Conservation (phyloP, 306 rosid genomes). For the Ceratonia siliqua region DNA sequence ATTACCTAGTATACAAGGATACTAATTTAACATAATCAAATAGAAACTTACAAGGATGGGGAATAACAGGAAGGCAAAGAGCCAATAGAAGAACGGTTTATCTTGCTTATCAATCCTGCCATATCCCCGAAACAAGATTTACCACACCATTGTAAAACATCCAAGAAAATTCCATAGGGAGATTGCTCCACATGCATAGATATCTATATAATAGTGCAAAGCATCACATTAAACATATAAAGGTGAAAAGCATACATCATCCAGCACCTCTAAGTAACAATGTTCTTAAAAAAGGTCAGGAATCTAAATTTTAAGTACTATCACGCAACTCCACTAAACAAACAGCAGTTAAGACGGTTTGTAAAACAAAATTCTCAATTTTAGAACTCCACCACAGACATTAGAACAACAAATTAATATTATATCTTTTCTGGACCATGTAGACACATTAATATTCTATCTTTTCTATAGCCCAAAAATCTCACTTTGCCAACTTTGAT, state of each 20-base stretch:
- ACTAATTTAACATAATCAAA: slow-evolving; percentile 30
- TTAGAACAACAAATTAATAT: not conserved
- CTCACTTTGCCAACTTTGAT: not conserved
- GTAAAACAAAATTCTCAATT: slow-evolving; percentile 9
- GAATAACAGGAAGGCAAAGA: slow-evolving; percentile 96
- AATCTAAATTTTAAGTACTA: slow-evolving; percentile 7
- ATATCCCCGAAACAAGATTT: slow-evolving; percentile 76
- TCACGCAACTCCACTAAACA: not conserved
- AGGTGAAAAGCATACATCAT: slow-evolving; percentile 8
- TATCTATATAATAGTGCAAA: not conserved
- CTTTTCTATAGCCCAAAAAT: slow-evolving; percentile 11
- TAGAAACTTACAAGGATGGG: slow-evolving; percentile 77
- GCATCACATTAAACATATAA: slow-evolving; percentile 26
- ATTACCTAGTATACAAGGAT: slow-evolving; percentile 10
- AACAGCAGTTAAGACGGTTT: slow-evolving; percentile 19
- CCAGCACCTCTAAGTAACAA: not conserved
- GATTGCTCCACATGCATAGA: slow-evolving; percentile 2
- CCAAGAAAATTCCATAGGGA: slow-evolving; percentile 4
- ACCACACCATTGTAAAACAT: slow-evolving; percentile 28
- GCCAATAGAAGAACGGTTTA: slow-evolving; percentile 94
- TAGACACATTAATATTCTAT: slow-evolving; percentile 6
- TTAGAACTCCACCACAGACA: slow-evolving; percentile 10
- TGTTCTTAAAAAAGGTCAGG: slow-evolving; percentile 13
- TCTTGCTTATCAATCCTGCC: slow-evolving; percentile 99
- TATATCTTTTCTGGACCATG: no score